Evolutionary conservation across 176 grass and related monocot genomes (phyloP).

Genomic region (bread wheat (Triticum aestivum)): DNA sequence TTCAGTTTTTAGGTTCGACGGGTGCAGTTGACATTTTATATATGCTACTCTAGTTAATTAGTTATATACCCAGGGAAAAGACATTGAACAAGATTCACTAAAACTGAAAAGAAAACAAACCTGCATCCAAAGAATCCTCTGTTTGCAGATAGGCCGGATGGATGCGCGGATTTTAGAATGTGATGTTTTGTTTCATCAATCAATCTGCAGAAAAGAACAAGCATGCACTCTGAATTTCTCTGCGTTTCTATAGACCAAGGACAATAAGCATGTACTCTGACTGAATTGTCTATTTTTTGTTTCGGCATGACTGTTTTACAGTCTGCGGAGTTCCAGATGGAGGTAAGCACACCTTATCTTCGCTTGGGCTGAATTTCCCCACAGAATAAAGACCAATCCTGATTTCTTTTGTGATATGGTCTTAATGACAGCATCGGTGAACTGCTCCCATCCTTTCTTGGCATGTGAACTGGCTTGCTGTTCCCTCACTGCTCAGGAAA

Average conservation of each 20-base stretch:
- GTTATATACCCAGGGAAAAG: background rate
- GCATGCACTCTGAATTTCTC: background rate
- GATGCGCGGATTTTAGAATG: constrained; percentile 82
- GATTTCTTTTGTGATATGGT: constrained; percentile 87
- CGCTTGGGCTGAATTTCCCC: constrained; percentile 93
- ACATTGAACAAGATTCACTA: background rate
- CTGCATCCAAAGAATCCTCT: constrained; percentile 88
- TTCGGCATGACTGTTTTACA: background rate
- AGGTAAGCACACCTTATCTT: constrained; percentile 61
- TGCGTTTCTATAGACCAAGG: constrained; percentile 46
- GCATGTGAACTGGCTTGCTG: constrained; percentile 92
- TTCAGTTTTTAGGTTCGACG: background rate
- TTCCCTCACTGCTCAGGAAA: constrained; percentile 55
- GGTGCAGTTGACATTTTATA: background rate
- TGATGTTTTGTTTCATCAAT: constrained; percentile 82
- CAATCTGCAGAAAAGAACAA: constrained; percentile 58
- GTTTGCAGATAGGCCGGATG: constrained; percentile 85
- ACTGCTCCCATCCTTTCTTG: constrained; percentile 93
- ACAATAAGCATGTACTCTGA: background rate
- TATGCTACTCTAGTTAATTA: no score
- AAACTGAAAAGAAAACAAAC: constrained; percentile 30
- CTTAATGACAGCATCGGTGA: constrained; percentile 90
- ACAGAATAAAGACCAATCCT: constrained; percentile 79
- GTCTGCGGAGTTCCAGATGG: background rate
- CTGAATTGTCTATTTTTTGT: no score